Conservation (phyloP, 257 asterid species). For the Perilla frutescens region DNA sequence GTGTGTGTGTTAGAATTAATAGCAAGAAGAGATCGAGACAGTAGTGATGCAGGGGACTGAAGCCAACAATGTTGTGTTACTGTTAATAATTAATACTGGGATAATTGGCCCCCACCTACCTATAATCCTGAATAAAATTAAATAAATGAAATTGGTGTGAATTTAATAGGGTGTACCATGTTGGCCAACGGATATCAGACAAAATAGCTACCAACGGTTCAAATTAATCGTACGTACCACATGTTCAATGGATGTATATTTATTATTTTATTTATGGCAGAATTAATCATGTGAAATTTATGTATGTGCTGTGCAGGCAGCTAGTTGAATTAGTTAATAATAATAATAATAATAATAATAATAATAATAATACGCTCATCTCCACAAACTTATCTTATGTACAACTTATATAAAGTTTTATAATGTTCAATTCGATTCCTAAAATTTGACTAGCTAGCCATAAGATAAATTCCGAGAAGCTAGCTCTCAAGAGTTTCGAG, state of each 20-base stretch:
- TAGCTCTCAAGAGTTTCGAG: too few relatives aligned
- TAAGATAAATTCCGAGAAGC: too few relatives aligned
- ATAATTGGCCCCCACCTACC: too few relatives aligned
- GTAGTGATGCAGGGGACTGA: not conserved
- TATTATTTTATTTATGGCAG: not conserved
- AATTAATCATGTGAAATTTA: not conserved
- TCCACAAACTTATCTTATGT: too few relatives aligned
- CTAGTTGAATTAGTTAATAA: not conserved
- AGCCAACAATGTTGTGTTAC: not conserved
- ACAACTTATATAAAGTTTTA: too few relatives aligned
- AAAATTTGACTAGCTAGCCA: too few relatives aligned
- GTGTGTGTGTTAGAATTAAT: too few relatives aligned
- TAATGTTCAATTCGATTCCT: too few relatives aligned
- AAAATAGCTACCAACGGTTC: constrained; percentile 30
- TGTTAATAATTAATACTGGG: constrained; percentile 34
- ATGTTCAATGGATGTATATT: too few relatives aligned
- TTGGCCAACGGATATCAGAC: constrained; percentile 28
- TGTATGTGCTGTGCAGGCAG: not conserved
- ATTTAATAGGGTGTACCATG: not conserved
- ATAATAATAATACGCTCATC: too few relatives aligned
- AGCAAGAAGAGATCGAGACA: constrained; percentile 35
- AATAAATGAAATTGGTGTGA: constrained; percentile 25
- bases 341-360: too few relatives aligned
- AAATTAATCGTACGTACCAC: not conserved
- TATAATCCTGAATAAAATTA: constrained; percentile 22